Percentiles rank a stretch among this genome's conserved stretches.
Evolutionary conservation across 2,329 filamentous ascomycete species (phyloP).

Genomic region (Pseudogymnoascus sp.): DNA sequence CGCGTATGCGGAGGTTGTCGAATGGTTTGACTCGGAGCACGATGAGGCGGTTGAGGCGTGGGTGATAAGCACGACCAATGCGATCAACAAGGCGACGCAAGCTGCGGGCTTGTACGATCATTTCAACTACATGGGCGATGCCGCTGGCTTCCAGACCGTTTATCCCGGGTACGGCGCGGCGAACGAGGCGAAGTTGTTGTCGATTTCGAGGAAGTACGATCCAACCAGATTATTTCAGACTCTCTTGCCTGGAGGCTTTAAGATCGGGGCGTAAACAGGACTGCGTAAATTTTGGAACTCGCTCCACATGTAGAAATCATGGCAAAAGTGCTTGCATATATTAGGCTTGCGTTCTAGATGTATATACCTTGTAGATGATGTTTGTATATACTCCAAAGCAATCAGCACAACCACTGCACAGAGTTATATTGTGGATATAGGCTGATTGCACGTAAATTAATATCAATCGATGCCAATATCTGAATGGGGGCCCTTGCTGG

Average conservation of each 20-base stretch:
- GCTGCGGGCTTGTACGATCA: slow-evolving; percentile 29
- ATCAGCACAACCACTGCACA: not conserved
- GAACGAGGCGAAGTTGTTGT: slow-evolving; percentile 13
- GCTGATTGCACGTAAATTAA: not conserved
- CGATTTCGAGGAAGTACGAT: slow-evolving; percentile 22
- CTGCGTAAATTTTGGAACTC: not conserved
- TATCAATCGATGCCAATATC: not conserved
- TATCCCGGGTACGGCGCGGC: slow-evolving; percentile 10
- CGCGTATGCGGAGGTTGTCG: slow-evolving; percentile 21
- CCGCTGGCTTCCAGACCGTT: slow-evolving; percentile 26
- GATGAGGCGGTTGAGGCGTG: slow-evolving; percentile 17
- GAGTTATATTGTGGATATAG: not conserved
- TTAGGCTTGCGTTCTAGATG: not conserved
- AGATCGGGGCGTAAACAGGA: slow-evolving; percentile 11
- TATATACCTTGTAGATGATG: not conserved
- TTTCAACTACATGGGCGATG: slow-evolving; percentile 36
- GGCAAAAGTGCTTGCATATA: not conserved
- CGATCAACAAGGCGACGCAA: slow-evolving; percentile 20
- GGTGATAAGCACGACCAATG: slow-evolving; percentile 16
- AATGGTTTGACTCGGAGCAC: slow-evolving; percentile 16
- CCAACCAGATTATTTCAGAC: slow-evolving; percentile 21
- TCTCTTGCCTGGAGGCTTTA: slow-evolving; percentile 21
- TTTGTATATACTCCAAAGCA: not conserved
- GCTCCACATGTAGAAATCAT: not conserved
- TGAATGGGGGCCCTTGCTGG: not conserved